Base-by-base conservation (phyloP, 2,329 filamentous ascomycete genomes). In the Pseudogymnoascus sp. region DNA sequence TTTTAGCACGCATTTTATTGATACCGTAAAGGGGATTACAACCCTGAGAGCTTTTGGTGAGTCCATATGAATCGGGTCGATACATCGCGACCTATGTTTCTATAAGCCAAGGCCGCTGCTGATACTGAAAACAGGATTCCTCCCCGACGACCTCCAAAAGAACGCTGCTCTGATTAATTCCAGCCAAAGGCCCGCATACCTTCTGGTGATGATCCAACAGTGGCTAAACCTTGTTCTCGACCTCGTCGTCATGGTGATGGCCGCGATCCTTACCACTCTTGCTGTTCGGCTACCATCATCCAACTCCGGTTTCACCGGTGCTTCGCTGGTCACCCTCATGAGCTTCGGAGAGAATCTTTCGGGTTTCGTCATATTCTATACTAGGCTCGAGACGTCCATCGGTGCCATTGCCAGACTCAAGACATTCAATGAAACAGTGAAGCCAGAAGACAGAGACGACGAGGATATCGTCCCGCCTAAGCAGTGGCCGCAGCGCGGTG, bases 141-240 rank as follows among this genome's bases (percentile, higher is more conserved):
- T 57, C 25, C n/a, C 75, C 43, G 75, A 76, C 57, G 78, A 77
- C 51, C 68, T 34, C 14, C 41, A 45, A n/a, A 51, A 34, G 25
- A 57, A 57, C n/a, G 51, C 25, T 13, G 19, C 8, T 2, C 28
- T 57, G 8, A 69, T 80, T 11, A 76, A 80, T 64, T 70, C 70
- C 14, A 79, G 77, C 0, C 79, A 80, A 63, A 71, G 74, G 25
- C 79, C 79, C 3, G 78, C 78, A 65, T 80, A 80, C 64, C 72
- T 79, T 13, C 72, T 80, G 21, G 78, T 75, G 61, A 73, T 75
- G 19, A 74, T 79, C 19, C 79, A 80, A 66, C 73, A 77, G 39
- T 80, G 78, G 78, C 71, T 80, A 6, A 75, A 72, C 0, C 69
- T 80, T 2, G 77, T 78, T 1, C 66, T 80, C 11, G 77, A 80